Percentiles rank a stretch among this genome's conserved stretches.
Conservation (phyloP, 495 filamentous ascomycete genomes). For the Xylaria venustula region DNA sequence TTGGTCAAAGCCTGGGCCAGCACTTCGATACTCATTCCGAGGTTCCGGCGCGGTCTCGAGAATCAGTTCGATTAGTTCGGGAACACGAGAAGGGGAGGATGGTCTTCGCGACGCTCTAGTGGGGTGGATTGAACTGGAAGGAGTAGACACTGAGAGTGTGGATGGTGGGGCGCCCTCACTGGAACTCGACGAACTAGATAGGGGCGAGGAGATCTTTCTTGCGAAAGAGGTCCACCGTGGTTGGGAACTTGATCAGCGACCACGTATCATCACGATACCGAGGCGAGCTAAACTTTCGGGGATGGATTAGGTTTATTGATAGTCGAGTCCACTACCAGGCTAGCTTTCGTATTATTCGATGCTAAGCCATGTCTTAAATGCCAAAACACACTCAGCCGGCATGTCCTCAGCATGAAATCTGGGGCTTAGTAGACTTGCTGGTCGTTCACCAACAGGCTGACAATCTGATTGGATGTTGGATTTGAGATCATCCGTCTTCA, state of each 20-base stretch:
- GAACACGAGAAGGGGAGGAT: background rate
- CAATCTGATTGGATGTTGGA: background rate
- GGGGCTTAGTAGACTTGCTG: background rate
- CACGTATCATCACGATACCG: constrained; percentile 10
- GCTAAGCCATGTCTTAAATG: no score
- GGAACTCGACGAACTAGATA: background rate
- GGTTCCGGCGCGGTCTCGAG: background rate
- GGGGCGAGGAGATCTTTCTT: background rate
- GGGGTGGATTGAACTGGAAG: constrained; percentile 4
- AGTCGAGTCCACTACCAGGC: background rate
- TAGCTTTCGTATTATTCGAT: constrained; percentile 4
- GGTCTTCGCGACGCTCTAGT: background rate
- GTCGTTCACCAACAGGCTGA: background rate
- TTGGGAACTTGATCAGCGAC: background rate
- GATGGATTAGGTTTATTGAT: background rate
- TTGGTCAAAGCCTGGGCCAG: background rate
- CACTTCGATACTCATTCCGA: background rate
- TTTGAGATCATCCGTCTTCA: background rate
- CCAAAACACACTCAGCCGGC: background rate
- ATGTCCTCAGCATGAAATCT: background rate
- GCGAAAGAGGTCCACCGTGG: background rate
- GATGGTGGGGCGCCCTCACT: background rate
- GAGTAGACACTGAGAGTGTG: background rate
- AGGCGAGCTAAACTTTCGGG: background rate
- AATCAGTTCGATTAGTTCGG: background rate